A percentile compares a stretch with the other conserved stretches of the same genome.
Evolutionary conservation across 768 basidiomycete species (phyloP).

Genomic region (Pleurotus tuber-regium): DNA sequence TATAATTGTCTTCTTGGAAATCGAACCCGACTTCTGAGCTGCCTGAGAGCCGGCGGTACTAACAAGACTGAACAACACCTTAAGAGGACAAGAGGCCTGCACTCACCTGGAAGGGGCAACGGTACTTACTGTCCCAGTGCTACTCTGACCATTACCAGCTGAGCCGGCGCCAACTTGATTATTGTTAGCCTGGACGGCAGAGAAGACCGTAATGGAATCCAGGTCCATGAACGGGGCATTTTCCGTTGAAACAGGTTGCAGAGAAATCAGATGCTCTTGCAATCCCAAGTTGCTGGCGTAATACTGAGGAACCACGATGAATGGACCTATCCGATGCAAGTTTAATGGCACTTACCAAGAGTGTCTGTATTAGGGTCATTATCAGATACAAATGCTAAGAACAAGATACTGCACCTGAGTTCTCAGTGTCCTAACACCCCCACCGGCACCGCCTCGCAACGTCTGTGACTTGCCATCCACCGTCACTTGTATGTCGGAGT

Average conservation of each 20-base stretch:
- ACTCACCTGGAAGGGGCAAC: constrained; percentile 5
- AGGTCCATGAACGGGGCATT: constrained; percentile 31
- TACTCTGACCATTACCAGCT: background rate
- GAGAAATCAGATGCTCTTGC: constrained; percentile 32
- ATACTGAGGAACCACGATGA: constrained; percentile 38
- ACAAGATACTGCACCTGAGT: constrained; percentile 22
- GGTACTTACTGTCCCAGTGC: background rate
- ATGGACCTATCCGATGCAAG: too few relatives aligned
- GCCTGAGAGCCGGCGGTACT: constrained; percentile 11
- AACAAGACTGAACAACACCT: too few relatives aligned
- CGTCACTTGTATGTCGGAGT: constrained; percentile 42
- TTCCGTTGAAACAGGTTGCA: background rate
- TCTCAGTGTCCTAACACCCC: constrained; percentile 30
- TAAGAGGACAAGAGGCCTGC: too few relatives aligned
- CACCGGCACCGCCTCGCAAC: constrained; percentile 35
- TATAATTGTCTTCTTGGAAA: constrained; percentile 21
- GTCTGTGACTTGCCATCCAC: constrained; percentile 37
- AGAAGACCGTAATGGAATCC: constrained; percentile 38
- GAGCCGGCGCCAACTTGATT: background rate
- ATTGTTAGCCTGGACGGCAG: constrained; percentile 14
- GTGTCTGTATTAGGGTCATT: constrained; percentile 9
- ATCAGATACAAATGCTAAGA: background rate
- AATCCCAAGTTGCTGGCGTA: constrained; percentile 37
- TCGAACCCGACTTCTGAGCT: constrained; percentile 15
- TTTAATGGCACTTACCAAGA: constrained; percentile 13